Evolutionary conservation across 1,284 basidiomycete genomes (phyloP).

Genomic region (Chondrostereum purpureum): DNA sequence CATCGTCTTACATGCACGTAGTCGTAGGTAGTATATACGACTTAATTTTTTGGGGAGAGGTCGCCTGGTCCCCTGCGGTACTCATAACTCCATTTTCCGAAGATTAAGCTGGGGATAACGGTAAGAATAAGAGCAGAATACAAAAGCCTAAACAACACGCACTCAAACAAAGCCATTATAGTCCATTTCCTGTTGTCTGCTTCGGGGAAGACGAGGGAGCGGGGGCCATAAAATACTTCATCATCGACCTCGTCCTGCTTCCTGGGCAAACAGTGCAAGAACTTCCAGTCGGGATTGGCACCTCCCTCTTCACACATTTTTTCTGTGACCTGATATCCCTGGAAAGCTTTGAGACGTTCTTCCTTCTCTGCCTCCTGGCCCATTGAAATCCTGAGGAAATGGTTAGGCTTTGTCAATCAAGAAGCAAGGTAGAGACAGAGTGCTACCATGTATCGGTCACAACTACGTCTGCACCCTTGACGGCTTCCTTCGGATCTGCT

Average conservation of each 20-base stretch:
- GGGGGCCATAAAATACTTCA: constrained; percentile 76
- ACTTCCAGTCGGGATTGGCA: constrained; percentile 88
- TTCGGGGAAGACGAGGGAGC: constrained; percentile 71
- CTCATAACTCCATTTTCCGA: constrained; percentile 40
- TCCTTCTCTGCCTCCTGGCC: constrained; percentile 94
- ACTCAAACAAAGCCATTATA: constrained; percentile 86
- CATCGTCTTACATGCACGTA: no score
- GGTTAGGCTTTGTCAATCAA: constrained; percentile 5
- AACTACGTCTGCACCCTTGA: constrained; percentile 86
- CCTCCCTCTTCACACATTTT: constrained; percentile 70
- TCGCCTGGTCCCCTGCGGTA: no score
- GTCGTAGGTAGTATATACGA: no score
- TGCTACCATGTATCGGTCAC: constrained; percentile 92
- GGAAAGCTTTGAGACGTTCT: constrained; percentile 83
- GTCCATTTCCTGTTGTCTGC: constrained; percentile 92
- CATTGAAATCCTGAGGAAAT: constrained; percentile 99
- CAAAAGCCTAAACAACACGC: constrained; percentile 25
- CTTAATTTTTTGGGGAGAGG: no score
- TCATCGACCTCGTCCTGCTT: constrained; percentile 94
- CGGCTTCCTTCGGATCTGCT: constrained; percentile 78
- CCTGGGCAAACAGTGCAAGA: constrained; percentile 93
- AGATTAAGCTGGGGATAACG: constrained; percentile 33
- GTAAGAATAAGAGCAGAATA: constrained; percentile 1
- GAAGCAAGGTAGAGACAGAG: neutral
- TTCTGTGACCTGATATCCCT: constrained; percentile 94